Conservation (phyloP, 306 rosid genomes). For the Abrus precatorius region DNA sequence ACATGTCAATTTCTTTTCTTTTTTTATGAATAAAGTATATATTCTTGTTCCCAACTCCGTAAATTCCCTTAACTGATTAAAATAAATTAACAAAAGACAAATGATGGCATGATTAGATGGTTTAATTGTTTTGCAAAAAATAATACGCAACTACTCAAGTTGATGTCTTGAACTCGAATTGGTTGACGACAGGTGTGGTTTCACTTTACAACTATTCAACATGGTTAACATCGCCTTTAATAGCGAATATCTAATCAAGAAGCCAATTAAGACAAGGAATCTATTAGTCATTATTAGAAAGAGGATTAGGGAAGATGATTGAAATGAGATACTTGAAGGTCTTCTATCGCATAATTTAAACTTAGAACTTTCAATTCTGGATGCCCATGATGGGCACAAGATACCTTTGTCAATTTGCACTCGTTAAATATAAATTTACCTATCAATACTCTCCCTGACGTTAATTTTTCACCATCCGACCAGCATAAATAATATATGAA, state of each 20-base stretch:
- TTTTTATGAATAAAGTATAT: not conserved
- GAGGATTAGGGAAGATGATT: conserved; percentile 34
- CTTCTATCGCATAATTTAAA: conserved; percentile 41
- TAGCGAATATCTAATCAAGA: conserved; percentile 46
- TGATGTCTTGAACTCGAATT: conserved; percentile 27
- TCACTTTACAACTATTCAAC: conserved; percentile 23
- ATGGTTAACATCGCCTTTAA: conserved; percentile 42
- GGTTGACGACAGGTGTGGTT: conserved; percentile 46
- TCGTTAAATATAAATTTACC: not conserved
- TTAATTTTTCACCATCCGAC: conserved; percentile 37
- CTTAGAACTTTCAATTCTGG: conserved; percentile 45
- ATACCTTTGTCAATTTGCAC: conserved; percentile 44
- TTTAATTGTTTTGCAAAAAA: not conserved
- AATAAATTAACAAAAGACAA: not conserved
- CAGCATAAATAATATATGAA: not conserved
- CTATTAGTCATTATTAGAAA: conserved; percentile 45
- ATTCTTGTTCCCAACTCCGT: not conserved
- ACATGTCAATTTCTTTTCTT: no score
- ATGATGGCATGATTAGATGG: not conserved
- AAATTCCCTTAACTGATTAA: not conserved
- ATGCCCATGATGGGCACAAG: conserved; percentile 58
- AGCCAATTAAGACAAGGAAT: conserved; percentile 45
- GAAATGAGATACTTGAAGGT: conserved; percentile 36
- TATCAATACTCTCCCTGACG: conserved; percentile 22
- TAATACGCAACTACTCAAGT: not conserved